Evolutionary conservation across 2,329 filamentous ascomycete species (phyloP).

Genomic region (Graphilbum fragrans): DNA sequence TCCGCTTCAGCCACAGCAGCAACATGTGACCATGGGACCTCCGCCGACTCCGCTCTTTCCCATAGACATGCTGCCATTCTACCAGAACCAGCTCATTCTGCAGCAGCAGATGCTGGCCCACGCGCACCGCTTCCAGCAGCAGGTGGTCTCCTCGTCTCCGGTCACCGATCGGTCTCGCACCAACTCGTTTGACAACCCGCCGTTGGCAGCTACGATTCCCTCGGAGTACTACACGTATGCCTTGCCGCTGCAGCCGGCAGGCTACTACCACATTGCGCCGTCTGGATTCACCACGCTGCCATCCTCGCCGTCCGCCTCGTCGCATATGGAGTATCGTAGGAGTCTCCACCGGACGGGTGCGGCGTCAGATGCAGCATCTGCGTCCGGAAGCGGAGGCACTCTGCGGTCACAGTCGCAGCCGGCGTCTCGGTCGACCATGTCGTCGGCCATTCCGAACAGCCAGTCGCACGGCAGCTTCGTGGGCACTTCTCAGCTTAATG

Average conservation of each 20-base stretch:
- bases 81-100: conserved; percentile 22
- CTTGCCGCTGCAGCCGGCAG: conserved; percentile 24
- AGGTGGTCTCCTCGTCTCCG: conserved; percentile 20
- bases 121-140: conserved; percentile 30
- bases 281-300: conserved; percentile 39
- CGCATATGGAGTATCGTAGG: conserved; percentile 40
- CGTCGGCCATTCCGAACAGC: conserved; percentile 19
- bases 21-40: too few species aligned
- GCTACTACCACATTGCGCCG: conserved; percentile 11
- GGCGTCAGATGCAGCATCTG: conserved; percentile 33
- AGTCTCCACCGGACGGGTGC: conserved; percentile 41
- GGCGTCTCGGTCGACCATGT: conserved; percentile 32
- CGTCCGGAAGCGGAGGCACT: conserved; percentile 42
- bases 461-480: conserved; percentile 12
- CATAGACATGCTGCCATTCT: conserved; percentile 22
- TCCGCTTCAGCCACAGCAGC: conserved; percentile 20
- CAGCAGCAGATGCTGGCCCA: conserved; percentile 31
- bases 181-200: conserved; percentile 51
- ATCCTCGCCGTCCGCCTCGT: conserved; percentile 33
- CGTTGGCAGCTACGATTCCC: conserved; percentile 43
- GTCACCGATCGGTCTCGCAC: conserved; percentile 41
- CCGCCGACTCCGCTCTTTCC: conserved; percentile 23
- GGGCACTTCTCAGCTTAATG: conserved; percentile 7
- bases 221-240: conserved; percentile 44
- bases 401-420: conserved; percentile 56